phyloP scores from a whole-genome alignment of 257 asterid genomes.

The Marsdenia floribunda region DNA sequence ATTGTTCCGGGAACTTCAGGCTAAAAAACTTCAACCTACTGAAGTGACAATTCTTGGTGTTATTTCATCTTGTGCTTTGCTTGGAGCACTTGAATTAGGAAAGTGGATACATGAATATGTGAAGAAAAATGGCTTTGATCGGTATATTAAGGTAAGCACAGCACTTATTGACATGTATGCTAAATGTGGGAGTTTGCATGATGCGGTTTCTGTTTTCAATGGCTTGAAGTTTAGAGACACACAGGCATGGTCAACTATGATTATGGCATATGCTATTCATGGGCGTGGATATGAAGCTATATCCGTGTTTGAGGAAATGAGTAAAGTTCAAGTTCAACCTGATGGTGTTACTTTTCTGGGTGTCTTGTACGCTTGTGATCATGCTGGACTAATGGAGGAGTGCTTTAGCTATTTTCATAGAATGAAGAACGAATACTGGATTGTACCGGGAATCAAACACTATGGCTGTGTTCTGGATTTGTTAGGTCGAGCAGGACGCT shows the following conservation, averaged over 20 bases:
- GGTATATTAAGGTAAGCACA: slow-evolving; percentile 33
- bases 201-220: slow-evolving; percentile 28
- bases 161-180: slow-evolving; percentile 43
- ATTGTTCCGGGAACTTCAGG: slow-evolving; percentile 30
- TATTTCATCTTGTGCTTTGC: slow-evolving; percentile 33
- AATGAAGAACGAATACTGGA: slow-evolving; percentile 25
- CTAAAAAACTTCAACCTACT: slow-evolving; percentile 23
- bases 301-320: slow-evolving; percentile 30
- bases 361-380: slow-evolving; percentile 32
- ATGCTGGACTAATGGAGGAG: slow-evolving; percentile 26
- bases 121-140: slow-evolving; percentile 29
- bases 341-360: slow-evolving; percentile 35
- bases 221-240: slow-evolving; percentile 29
- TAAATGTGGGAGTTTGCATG: slow-evolving; percentile 38
- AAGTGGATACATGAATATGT: slow-evolving; percentile 33
- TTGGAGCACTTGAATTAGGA: slow-evolving; percentile 32
- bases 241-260: slow-evolving; percentile 37
- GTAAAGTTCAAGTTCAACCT: slow-evolving; percentile 18
- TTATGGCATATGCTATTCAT: slow-evolving; percentile 40
- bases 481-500: slow-evolving; percentile 35
- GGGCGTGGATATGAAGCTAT: slow-evolving; percentile 30
- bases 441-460: slow-evolving; percentile 32
- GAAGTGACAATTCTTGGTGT: slow-evolving; percentile 36
- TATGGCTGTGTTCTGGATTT: slow-evolving; percentile 38
- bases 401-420: slow-evolving; percentile 22